Conservation (phyloP, 2,329 filamentous ascomycete species). For the Fusarium cyanostomum region DNA sequence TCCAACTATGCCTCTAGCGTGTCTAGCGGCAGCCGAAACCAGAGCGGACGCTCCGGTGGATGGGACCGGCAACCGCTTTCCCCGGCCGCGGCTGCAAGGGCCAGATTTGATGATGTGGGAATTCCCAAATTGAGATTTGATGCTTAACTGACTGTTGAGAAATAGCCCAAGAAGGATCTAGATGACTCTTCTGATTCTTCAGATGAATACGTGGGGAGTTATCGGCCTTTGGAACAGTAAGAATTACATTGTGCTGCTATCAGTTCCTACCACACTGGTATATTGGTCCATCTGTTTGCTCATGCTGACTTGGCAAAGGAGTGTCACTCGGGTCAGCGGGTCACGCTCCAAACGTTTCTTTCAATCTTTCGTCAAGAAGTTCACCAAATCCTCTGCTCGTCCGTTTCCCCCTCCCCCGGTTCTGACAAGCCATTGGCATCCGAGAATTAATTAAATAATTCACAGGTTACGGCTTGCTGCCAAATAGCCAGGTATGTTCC, state of each 20-base stretch:
- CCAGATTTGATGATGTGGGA: conserved; percentile 27
- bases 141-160: conserved; percentile 16
- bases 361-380: conserved; percentile 32
- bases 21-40: conserved; percentile 29
- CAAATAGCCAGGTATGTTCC: conserved; percentile 34
- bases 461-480: conserved; percentile 32
- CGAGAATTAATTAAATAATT: conserved; percentile 9
- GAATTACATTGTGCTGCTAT: not conserved
- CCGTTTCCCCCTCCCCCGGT: conserved; percentile 8
- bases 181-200: conserved; percentile 37
- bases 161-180: conserved; percentile 16
- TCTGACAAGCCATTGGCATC: not conserved
- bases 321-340: conserved; percentile 4
- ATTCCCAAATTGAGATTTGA: not conserved
- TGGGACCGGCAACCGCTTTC: conserved; percentile 38
- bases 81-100: conserved; percentile 31
- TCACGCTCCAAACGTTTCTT: conserved; percentile 39
- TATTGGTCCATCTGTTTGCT: conserved; percentile 1
- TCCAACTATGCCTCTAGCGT: conserved; percentile 37
- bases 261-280: not conserved
- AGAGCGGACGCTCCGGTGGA: conserved; percentile 34
- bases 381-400: conserved; percentile 36
- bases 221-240: conserved; percentile 31
- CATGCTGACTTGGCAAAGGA: conserved; percentile 22
- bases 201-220: conserved; percentile 30